These are phyloP conservation scores for Brassica rapa DNA, from an alignment of 345 rosid species.

Conservation along the genomic window DNA sequence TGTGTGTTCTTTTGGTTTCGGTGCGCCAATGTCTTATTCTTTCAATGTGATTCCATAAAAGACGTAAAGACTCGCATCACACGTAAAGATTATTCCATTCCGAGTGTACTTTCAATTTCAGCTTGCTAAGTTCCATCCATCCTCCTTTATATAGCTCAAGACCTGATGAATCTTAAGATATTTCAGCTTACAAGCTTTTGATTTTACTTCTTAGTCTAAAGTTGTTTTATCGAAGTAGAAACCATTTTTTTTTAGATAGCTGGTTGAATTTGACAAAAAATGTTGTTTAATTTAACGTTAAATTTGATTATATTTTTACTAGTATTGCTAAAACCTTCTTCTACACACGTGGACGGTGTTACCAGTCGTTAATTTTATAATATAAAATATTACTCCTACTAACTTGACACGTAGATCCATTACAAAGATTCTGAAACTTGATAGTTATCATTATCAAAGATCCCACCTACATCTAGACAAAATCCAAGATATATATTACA, in stretches of 20 bases:
- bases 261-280: not conserved
- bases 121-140: conserved; percentile 12
- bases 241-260: not conserved
- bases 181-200: not conserved
- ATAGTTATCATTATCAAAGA: conserved; percentile 27
- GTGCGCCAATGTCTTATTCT: conserved; percentile 17
- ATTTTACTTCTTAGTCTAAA: not conserved
- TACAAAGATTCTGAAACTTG: conserved; percentile 26
- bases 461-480: conserved; percentile 30
- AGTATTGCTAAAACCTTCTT: conserved; percentile 10
- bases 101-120: conserved; percentile 8
- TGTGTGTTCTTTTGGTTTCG: not conserved
- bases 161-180: not conserved
- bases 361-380: conserved; percentile 17
- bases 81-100: conserved; percentile 17
- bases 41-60: conserved; percentile 1
- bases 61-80: conserved; percentile 24
- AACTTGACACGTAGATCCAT: conserved; percentile 17
- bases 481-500: conserved; percentile 2
- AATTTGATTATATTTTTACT: not conserved
- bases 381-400: not conserved
- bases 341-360: conserved; percentile 35
- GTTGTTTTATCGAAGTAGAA: not conserved
- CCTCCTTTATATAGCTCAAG: not conserved
- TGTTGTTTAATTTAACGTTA: not conserved